Evolutionary conservation across 148 eudicot species (phyloP).

Genomic region (Euryodendron excelsum): DNA sequence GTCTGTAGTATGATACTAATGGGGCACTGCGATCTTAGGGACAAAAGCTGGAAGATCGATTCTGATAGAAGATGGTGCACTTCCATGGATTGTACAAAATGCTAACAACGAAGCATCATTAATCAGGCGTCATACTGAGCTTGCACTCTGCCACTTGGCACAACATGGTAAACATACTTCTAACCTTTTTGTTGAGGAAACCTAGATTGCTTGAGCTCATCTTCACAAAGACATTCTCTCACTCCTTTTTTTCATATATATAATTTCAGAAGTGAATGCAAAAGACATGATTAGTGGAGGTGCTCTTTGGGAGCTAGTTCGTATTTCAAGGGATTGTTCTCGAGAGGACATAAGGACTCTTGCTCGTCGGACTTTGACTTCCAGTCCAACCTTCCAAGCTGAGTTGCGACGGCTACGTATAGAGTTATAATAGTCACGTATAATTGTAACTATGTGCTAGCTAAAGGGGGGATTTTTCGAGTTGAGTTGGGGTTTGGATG

Average conservation of each 20-base stretch:
- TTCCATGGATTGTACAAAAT: slow-evolving; percentile 94
- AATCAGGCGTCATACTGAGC: slow-evolving; percentile 90
- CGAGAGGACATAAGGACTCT: slow-evolving; percentile 84
- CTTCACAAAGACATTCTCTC: not conserved
- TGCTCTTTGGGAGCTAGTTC: slow-evolving; percentile 95
- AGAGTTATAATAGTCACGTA: slow-evolving; percentile 41
- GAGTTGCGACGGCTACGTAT: slow-evolving; percentile 77
- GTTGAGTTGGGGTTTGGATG: too few relatives aligned
- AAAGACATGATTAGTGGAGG: slow-evolving; percentile 92
- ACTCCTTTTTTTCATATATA: not conserved
- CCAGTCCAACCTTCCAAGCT: slow-evolving; percentile 70
- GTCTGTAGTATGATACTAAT: not conserved
- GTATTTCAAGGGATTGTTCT: slow-evolving; percentile 88
- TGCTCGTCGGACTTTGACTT: slow-evolving; percentile 71
- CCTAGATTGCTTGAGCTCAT: not conserved
- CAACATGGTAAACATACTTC: slow-evolving; percentile 64
- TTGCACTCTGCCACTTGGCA: slow-evolving; percentile 95
- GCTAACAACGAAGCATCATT: slow-evolving; percentile 91
- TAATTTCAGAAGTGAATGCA: slow-evolving; percentile 73
- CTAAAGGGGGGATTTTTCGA: too few relatives aligned
- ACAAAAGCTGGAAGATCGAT: slow-evolving; percentile 61
- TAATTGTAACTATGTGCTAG: not conserved
- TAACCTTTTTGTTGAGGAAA: not conserved
- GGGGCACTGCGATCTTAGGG: slow-evolving; percentile 30
- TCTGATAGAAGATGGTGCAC: slow-evolving; percentile 84